Evolutionary conservation across 1,139 yeast species (phyloP).

Genomic region (Diutina scorzettiae): DNA sequence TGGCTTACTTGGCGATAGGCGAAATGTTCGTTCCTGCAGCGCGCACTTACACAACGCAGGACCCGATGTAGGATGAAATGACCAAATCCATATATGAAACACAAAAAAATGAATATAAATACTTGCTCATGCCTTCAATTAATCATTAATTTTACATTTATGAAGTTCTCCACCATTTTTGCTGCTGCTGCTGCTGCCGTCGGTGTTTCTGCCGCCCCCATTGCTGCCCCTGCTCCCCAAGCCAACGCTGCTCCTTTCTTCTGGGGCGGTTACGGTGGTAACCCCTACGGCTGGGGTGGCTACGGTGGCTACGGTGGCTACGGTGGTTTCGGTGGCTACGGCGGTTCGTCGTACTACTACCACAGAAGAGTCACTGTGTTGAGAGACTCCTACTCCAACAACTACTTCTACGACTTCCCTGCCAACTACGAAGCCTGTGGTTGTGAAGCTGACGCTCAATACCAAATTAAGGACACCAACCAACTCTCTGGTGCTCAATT

Average conservation of each 20-base stretch:
- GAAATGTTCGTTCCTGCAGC: no score
- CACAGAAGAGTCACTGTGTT: background rate
- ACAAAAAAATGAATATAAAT: no score
- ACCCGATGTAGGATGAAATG: no score
- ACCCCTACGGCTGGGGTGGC: background rate
- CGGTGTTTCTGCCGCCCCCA: conserved; percentile 2
- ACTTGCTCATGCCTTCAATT: no score
- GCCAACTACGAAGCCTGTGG: conserved; percentile 1
- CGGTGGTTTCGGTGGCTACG: background rate
- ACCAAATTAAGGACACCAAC: background rate
- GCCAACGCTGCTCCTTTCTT: background rate
- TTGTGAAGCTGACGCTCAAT: background rate
- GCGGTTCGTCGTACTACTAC: background rate
- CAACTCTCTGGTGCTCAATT: background rate
- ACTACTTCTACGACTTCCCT: conserved; percentile 3
- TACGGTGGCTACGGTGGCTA: background rate
- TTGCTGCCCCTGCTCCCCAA: background rate
- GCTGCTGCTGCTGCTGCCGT: background rate
- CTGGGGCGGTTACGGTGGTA: background rate
- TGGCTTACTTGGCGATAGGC: no score
- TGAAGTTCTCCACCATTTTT: conserved; percentile 1
- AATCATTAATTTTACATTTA: background rate
- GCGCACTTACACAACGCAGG: no score
- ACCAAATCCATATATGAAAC: no score
- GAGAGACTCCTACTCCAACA: background rate